Evolutionary conservation across 1,139 yeast species (phyloP).

Genomic region (Geotrichum restrictum): DNA sequence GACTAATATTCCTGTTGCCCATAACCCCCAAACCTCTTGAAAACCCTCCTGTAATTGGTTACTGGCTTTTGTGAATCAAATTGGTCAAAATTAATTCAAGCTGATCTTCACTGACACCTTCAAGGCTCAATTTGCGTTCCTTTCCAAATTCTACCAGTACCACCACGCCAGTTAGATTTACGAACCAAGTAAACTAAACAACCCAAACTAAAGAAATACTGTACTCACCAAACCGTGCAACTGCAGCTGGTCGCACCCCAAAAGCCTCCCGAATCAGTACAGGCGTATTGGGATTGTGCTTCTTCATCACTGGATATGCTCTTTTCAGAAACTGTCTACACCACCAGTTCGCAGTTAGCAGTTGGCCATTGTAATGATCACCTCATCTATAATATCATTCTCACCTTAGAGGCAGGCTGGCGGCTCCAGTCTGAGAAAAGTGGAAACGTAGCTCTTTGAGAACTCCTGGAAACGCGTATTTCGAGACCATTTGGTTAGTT

Average conservation of each 20-base stretch:
- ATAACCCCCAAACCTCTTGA: no score
- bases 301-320: constrained; percentile 59
- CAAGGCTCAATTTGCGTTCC: constrained; percentile 35
- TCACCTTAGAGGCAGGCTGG: constrained; percentile 56
- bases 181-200: neutral
- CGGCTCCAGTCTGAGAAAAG: constrained; percentile 68
- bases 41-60: neutral
- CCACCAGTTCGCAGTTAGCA: constrained; percentile 10
- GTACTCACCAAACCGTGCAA: constrained; percentile 55
- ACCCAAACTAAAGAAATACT: neutral
- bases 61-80: neutral
- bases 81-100: constrained; percentile 6
- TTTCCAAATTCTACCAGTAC: constrained; percentile 32
- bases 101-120: constrained; percentile 27
- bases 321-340: constrained; percentile 53
- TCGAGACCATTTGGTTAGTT: no score
- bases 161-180: no score
- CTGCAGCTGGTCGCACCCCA: constrained; percentile 67
- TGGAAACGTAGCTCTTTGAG: constrained; percentile 76
- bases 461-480: constrained; percentile 57
- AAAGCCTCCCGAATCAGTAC: constrained; percentile 71
- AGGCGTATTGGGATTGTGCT: constrained; percentile 55
- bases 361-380: no score
- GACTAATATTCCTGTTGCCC: no score
- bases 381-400: no score